These are phyloP conservation scores for Cladosporium oxysporum DNA, from an alignment of 2,329 filamentous ascomycete species.

Conservation along the genomic window DNA sequence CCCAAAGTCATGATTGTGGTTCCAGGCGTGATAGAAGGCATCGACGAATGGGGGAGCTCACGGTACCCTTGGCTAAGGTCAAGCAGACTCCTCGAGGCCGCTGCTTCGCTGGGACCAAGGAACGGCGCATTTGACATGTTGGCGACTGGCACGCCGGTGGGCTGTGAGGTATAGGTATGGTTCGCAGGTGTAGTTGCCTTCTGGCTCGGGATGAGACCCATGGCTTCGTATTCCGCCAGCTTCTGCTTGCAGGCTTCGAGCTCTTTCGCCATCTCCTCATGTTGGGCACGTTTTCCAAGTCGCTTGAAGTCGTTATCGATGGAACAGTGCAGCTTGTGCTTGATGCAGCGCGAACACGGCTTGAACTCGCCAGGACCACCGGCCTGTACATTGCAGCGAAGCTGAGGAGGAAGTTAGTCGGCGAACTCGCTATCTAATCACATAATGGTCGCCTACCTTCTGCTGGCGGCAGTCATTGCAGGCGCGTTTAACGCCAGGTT, in stretches of 20 bases:
- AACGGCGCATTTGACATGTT: constrained; percentile 34
- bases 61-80: constrained; percentile 41
- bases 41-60: constrained; percentile 44
- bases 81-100: constrained; percentile 40
- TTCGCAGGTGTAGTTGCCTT: not conserved
- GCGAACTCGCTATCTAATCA: constrained; percentile 19
- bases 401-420: constrained; percentile 47
- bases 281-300: constrained; percentile 76
- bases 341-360: constrained; percentile 74
- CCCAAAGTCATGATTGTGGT: constrained; percentile 61
- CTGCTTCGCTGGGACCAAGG: constrained; percentile 40
- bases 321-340: constrained; percentile 78
- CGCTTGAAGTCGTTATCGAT: constrained; percentile 88
- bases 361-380: constrained; percentile 65
- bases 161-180: constrained; percentile 19
- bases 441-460: constrained; percentile 58
- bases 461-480: constrained; percentile 86
- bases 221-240: constrained; percentile 34
- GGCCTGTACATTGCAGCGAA: constrained; percentile 81
- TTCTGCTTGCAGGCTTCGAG: constrained; percentile 59
- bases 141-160: constrained; percentile 29
- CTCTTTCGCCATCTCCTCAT: constrained; percentile 84
- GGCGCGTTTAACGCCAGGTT: constrained; percentile 67
- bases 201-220: constrained; percentile 33
- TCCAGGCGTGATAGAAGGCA: constrained; percentile 55